Base-by-base conservation (phyloP, 805 yeast genomes). In the Naumovozyma baii region DNA sequence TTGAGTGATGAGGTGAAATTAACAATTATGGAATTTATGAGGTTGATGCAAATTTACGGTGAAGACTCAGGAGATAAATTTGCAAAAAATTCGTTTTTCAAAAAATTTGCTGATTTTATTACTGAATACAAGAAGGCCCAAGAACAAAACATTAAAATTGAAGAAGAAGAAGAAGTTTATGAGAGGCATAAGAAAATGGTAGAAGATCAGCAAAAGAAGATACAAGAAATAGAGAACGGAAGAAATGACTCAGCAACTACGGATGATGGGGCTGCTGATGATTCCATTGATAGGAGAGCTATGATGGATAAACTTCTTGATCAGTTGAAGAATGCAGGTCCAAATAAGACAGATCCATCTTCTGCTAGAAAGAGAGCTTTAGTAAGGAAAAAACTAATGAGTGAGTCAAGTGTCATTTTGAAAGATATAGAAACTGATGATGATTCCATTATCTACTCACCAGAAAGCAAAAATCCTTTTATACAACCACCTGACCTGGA, bases 281-380 rank as follows among this genome's bases (percentile, higher is more conserved):
- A 44, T 18, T 39, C 41, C 10, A 54, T 46, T 12, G 65, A 59
- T 33, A 51, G 61, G 31, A 53, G 62, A 36, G 74, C 67, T 10
- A 78, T 86, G 32, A 86, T 92, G 83, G 98, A 92, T 58, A 75
- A 81, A 28, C 67, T 92, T 36, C 69, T 92, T 42, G 94, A 87
- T 57, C 85, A 83, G 54, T 72, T 92, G 53, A 81, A 87, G 54
- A 87, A 88, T 14, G 84, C 92, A 0, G 94, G 90, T 1, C 83
- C 92, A 9, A 29, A 13, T 13, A 76, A 78, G 45, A 78, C 84
- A 4, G 92, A 87, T 45, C 76, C 92, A 1, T 67, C 84, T 2
- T 74, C 86, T 3, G 94, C 95, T 0, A 69, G 94, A 51, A 76
- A 85, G 51, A 69, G 92, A 39, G 94, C 90, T 1, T 67, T 79